Percentiles rank a stretch among this genome's conserved stretches.
These are phyloP conservation scores for Chionographis japonica DNA, from an alignment of 106 monocot species.

Conservation along the genomic window DNA sequence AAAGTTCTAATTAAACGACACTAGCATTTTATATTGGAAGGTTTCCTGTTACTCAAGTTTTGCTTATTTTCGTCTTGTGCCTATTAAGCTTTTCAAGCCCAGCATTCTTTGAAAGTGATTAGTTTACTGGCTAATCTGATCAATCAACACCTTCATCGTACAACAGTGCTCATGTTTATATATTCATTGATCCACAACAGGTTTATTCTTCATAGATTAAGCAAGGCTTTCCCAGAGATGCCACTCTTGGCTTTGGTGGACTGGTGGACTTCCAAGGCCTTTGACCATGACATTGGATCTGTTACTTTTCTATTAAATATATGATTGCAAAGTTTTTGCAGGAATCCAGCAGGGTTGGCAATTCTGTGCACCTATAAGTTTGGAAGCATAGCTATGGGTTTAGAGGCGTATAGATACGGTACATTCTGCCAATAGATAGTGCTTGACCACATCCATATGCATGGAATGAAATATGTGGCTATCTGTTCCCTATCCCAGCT, in stretches of 20 bases:
- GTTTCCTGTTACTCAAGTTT: no score
- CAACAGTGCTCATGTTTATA: no score
- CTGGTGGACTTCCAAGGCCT: slow-evolving; percentile 41
- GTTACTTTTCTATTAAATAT: neutral
- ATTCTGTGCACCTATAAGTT: slow-evolving; percentile 90
- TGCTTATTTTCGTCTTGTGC: no score
- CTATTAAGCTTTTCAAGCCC: neutral
- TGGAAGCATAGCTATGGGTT: slow-evolving; percentile 84
- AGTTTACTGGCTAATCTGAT: neutral
- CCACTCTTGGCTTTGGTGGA: slow-evolving; percentile 83
- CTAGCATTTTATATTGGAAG: no score
- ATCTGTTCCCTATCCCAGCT: slow-evolving; percentile 36
- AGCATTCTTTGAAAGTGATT: neutral
- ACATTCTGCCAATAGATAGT: slow-evolving; percentile 2
- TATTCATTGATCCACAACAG: slow-evolving; percentile 16
- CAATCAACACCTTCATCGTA: neutral
- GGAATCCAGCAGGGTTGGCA: slow-evolving; percentile 92
- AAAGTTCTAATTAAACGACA: no score
- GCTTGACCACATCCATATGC: neutral
- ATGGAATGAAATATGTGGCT: neutral
- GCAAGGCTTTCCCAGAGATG: slow-evolving; percentile 50
- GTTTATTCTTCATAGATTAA: slow-evolving; percentile 63
- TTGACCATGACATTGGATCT: neutral
- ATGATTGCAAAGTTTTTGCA: slow-evolving; percentile 29
- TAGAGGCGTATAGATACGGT: slow-evolving; percentile 96